Conservation (phyloP, 1,284 basidiomycete genomes). For the Ustilago loliicola region DNA sequence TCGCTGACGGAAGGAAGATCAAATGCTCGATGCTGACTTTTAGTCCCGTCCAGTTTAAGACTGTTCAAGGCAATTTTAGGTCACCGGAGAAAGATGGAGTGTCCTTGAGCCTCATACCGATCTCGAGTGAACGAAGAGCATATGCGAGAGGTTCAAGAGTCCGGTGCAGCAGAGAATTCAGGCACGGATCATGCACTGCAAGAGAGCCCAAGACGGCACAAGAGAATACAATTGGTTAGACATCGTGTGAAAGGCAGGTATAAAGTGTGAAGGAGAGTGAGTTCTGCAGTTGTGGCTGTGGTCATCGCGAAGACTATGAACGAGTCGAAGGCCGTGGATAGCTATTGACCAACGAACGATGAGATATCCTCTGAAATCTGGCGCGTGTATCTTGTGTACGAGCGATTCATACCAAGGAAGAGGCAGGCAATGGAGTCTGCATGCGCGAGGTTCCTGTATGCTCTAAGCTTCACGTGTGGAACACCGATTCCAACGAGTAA, state of each 20-base stretch:
- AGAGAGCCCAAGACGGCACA: background rate
- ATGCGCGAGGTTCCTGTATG: slow-evolving; percentile 70
- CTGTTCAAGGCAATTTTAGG: too few relatives aligned
- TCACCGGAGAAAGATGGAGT: background rate
- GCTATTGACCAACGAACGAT: slow-evolving; percentile 53
- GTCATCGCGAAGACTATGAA: background rate
- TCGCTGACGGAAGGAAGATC: background rate
- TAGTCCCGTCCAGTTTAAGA: too few relatives aligned
- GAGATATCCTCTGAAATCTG: slow-evolving; percentile 64
- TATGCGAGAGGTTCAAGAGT: background rate
- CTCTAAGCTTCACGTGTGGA: slow-evolving; percentile 65
- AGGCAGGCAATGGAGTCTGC: slow-evolving; percentile 68
- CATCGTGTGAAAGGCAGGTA: background rate
- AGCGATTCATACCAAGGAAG: slow-evolving; percentile 62
- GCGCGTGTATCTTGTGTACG: slow-evolving; percentile 68
- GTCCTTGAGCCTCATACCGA: background rate
- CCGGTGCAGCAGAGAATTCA: background rate
- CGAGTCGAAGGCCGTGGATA: background rate
- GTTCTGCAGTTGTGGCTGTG: background rate
- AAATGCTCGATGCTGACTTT: too few relatives aligned
- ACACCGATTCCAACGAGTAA: slow-evolving; percentile 71
- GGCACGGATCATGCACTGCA: background rate
- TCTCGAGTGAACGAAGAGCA: background rate
- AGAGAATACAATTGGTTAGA: background rate
- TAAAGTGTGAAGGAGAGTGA: background rate